Percentiles rank a stretch among this genome's conserved stretches.
These are phyloP conservation scores for bread wheat (Triticum aestivum) DNA, from an alignment of 176 grass and related monocot genomes.

Conservation along the genomic window DNA sequence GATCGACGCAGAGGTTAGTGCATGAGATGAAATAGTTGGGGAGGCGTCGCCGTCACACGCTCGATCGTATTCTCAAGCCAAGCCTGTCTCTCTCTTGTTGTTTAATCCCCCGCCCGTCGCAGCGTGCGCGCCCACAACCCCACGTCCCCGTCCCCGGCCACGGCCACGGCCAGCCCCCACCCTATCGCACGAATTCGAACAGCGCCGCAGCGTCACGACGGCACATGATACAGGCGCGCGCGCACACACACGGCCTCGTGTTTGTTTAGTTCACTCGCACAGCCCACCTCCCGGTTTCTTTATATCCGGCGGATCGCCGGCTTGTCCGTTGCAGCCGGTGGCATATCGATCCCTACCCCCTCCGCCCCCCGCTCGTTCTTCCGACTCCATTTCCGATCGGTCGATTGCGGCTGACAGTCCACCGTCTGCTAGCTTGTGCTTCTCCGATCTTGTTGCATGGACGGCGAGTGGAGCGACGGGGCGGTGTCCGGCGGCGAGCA, in stretches of 20 bases:
- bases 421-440: neutral
- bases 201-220: constrained; percentile 5
- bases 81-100: neutral
- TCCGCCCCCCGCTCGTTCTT: neutral
- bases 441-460: constrained; percentile 34
- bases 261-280: constrained; percentile 24
- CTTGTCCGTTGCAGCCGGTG: constrained; percentile 20
- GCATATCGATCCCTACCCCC: constrained; percentile 24
- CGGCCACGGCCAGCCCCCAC: neutral
- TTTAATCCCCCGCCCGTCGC: neutral
- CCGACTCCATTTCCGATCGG: neutral
- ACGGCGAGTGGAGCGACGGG: constrained; percentile 58
- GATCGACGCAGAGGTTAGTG: too few species aligned
- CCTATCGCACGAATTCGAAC: neutral
- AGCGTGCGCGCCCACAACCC: constrained; percentile 50
- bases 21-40: constrained; percentile 22
- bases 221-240: constrained; percentile 14
- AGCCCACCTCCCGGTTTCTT: constrained; percentile 25
- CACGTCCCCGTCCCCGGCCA: constrained; percentile 22
- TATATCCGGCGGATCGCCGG: constrained; percentile 39
- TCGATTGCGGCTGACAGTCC: neutral
- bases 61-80: constrained; percentile 9
- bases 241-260: neutral
- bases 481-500: constrained; percentile 35
- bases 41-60: constrained; percentile 49